phyloP scores from a whole-genome alignment of 2,329 filamentous ascomycete genomes.

The Trichoderma sp. region DNA sequence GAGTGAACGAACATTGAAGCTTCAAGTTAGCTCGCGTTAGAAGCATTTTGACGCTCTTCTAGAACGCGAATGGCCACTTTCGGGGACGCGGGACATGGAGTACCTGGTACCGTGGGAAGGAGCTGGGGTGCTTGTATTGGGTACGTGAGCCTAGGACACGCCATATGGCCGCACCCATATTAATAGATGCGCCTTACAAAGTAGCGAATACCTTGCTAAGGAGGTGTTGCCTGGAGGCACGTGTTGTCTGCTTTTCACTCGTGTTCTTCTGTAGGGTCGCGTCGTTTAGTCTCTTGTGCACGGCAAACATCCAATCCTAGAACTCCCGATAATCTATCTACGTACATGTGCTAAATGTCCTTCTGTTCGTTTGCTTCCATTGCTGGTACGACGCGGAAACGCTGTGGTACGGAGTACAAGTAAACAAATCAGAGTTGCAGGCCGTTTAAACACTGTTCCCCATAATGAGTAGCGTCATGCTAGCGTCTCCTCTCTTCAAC shows the following conservation, averaged over 20 bases:
- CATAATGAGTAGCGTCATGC: neutral
- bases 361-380: neutral
- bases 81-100: neutral
- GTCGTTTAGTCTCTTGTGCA: neutral
- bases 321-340: neutral
- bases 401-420: neutral
- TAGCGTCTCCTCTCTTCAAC: slow-evolving; percentile 8
- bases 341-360: neutral
- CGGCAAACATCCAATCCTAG: neutral
- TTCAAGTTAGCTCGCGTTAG: neutral
- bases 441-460: neutral
- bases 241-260: neutral
- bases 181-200: neutral
- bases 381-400: neutral
- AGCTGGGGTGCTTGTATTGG: neutral
- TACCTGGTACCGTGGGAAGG: neutral
- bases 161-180: neutral
- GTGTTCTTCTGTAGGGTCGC: neutral
- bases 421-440: neutral
- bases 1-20: neutral
- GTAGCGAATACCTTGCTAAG: neutral
- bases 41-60: slow-evolving; percentile 13
- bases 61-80: neutral
- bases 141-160: neutral
- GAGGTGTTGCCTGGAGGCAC: neutral